Base-by-base conservation (phyloP, 1,284 basidiomycete species). In the Pseudomicrostroma phylloplanum region DNA sequence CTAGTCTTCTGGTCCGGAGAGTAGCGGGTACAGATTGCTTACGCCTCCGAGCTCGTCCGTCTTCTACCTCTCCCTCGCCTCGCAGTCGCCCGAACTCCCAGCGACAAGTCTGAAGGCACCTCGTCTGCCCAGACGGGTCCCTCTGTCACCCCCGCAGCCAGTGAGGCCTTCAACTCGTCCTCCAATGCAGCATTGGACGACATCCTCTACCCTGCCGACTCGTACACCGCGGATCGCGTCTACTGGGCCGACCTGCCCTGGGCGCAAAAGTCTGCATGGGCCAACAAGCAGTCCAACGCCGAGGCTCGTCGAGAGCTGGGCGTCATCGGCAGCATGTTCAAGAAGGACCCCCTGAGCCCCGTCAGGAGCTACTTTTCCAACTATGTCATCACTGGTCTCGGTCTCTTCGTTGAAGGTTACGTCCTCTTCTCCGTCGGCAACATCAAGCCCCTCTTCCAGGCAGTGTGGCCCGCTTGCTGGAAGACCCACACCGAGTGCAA, bases 401-500 rank as follows among this genome's bases (percentile, higher is more conserved):
- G 83, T 64, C 80, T 84, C 57, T 84, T 84, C 70, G 83, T 83
- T 46, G 82, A 84, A 71, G 80, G 80, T 7, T 81, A 71, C 68
- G 82, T 81, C 39, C 78, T 84, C 57, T 84, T 84, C 79, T 83
- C 83, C 6, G 83, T 85, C 69, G 83, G 83, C 36, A 83, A 83
- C 76, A 26, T 70, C n/a, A 71, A 76, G 1, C 72, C 82, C 0
- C 79, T 84, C 19, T 84, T 83, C 79, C 66, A 78, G 63, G 74
- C 80, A 1, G 82, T 83, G 36, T 84, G 83, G 83, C 83, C 83
- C 17, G 19, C 66, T 19, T 85, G 84, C 78, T 84, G 82, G 82
- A 72, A 67, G 57, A 81, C 68, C 2, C 73, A 82, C 71, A 58
- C 70, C 41, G 80, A 80, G 42, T 84, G 83, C 74, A 69, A 81